These are phyloP conservation scores for Chernovozyma aurita DNA, from an alignment of 1,139 yeast genomes.

Conservation along the genomic window DNA sequence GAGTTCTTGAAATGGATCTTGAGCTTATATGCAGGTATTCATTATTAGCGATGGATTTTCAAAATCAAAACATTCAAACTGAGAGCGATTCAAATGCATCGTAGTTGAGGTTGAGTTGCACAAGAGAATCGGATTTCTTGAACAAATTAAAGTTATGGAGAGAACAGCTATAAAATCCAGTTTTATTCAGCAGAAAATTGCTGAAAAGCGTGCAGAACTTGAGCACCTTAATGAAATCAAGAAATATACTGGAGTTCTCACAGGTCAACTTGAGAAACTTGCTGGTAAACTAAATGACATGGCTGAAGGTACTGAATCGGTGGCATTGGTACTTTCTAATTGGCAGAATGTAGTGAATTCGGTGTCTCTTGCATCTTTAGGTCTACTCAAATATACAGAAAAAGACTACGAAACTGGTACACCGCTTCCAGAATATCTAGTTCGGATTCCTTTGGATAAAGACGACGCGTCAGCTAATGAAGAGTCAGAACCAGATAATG, in stretches of 20 bases:
- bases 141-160: no score
- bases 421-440: slow-evolving; percentile 55
- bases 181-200: slow-evolving; percentile 28
- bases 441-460: slow-evolving; percentile 54
- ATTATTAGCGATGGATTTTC: not conserved
- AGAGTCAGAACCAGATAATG: not conserved
- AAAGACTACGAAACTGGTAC: slow-evolving; percentile 37
- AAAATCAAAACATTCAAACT: not conserved
- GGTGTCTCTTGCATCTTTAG: slow-evolving; percentile 63
- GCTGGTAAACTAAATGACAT: slow-evolving; percentile 46
- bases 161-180: slow-evolving; percentile 5
- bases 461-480: slow-evolving; percentile 14
- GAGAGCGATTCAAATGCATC: no score
- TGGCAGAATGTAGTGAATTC: slow-evolving; percentile 71
- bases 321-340: slow-evolving; percentile 52
- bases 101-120: no score
- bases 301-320: slow-evolving; percentile 57
- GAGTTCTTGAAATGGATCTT: not conserved
- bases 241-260: slow-evolving; percentile 42
- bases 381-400: slow-evolving; percentile 45
- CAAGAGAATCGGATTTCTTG: no score
- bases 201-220: slow-evolving; percentile 50
- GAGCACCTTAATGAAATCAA: slow-evolving; percentile 47
- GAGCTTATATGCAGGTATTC: not conserved
- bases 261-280: slow-evolving; percentile 44